These are phyloP conservation scores for Vanderwaltozyma polyspora DNA, from an alignment of 805 yeast species.

Conservation along the genomic window DNA sequence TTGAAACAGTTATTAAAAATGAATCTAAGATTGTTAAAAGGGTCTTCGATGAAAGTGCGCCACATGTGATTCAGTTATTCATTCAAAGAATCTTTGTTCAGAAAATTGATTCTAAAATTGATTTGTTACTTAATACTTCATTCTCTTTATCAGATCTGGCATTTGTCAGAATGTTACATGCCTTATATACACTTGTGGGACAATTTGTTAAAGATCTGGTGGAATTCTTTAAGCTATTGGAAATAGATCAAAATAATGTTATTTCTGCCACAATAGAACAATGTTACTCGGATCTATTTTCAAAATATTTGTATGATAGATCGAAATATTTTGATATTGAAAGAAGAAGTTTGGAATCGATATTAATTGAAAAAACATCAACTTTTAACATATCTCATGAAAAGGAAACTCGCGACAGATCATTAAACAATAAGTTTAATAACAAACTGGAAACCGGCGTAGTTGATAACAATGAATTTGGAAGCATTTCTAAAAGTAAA, in stretches of 20 bases:
- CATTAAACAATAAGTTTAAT: slow-evolving; percentile 22
- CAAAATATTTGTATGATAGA: slow-evolving; percentile 53
- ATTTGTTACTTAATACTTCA: slow-evolving; percentile 50
- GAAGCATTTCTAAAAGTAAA: slow-evolving; percentile 22
- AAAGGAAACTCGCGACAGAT: slow-evolving; percentile 20
- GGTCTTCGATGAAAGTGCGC: slow-evolving; percentile 59
- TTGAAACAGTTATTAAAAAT: slow-evolving; percentile 47
- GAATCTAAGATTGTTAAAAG: slow-evolving; percentile 65
- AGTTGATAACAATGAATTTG: slow-evolving; percentile 2
- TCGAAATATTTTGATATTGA: slow-evolving; percentile 58
- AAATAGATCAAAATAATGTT: slow-evolving; percentile 32
- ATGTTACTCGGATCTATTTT: slow-evolving; percentile 59
- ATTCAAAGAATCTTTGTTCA: slow-evolving; percentile 70
- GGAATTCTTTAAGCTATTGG: slow-evolving; percentile 42
- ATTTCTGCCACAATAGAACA: slow-evolving; percentile 51
- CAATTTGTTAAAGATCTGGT: slow-evolving; percentile 55
- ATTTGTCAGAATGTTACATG: slow-evolving; percentile 63
- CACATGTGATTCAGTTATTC: slow-evolving; percentile 55
- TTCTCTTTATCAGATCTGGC: slow-evolving; percentile 54
- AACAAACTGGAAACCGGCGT: slow-evolving; percentile 9
- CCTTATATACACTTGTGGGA: slow-evolving; percentile 47
- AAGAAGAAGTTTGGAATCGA: slow-evolving; percentile 48
- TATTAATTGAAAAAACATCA: slow-evolving; percentile 25
- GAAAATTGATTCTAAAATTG: slow-evolving; percentile 46
- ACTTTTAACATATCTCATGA: slow-evolving; percentile 26